Evolutionary conservation across 345 rosid species (phyloP).

Genomic region (Linum usitatissimum): DNA sequence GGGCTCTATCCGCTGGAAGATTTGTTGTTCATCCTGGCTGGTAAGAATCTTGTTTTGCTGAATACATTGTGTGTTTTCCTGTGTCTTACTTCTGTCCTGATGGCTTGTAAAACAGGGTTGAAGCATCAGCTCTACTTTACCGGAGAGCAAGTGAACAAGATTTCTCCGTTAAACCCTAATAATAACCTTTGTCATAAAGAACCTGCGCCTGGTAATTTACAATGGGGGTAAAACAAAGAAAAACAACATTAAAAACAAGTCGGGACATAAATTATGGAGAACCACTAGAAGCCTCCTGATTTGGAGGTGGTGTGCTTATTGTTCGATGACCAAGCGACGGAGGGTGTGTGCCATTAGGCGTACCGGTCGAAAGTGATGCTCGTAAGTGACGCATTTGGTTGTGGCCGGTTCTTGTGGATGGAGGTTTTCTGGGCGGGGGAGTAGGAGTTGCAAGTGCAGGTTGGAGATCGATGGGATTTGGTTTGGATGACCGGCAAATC

Average conservation of each 20-base stretch:
- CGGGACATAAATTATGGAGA: conserved; percentile 11
- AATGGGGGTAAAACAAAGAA: conserved; percentile 23
- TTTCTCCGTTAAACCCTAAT: conserved; percentile 54
- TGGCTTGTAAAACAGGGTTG: conserved; percentile 61
- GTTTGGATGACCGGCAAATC: no score
- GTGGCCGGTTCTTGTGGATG: no score
- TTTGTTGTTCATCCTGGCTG: conserved; percentile 94
- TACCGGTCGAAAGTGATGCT: conserved; percentile 22
- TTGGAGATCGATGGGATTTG: no score
- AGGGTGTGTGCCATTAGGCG: not conserved
- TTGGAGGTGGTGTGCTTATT: conserved; percentile 7
- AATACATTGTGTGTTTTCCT: not conserved
- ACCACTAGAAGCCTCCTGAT: conserved; percentile 11
- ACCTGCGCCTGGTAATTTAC: conserved; percentile 11
- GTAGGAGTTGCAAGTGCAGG: no score
- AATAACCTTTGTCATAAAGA: no score
- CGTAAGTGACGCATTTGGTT: conserved; percentile 4
- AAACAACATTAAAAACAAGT: conserved; percentile 18
- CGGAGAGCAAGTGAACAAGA: conserved; percentile 87
- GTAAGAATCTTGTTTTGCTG: conserved; percentile 33
- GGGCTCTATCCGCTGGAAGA: conserved; percentile 73
- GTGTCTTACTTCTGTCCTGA: not conserved
- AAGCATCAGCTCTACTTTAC: conserved; percentile 94
- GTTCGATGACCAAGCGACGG: not conserved
- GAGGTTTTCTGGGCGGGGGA: no score